Evolutionary conservation across 768 basidiomycete genomes (phyloP).

Genomic region (Trametes punicea): DNA sequence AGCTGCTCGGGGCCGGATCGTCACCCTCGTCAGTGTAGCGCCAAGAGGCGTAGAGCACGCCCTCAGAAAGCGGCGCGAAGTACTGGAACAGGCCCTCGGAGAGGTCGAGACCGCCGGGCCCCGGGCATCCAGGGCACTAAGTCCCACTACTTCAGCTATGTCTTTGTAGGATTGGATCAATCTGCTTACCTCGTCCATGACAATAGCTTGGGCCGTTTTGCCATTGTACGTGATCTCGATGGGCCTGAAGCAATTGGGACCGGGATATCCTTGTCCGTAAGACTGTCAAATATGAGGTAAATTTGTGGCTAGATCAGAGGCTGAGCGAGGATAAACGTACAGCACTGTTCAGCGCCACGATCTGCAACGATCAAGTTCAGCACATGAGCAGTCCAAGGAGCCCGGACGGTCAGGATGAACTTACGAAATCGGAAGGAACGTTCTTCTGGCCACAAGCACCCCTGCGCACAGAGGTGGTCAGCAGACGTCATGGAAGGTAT

Average conservation of each 20-base stretch:
- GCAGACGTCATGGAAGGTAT: neutral
- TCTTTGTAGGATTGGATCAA: neutral
- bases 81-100: slow-evolving; percentile 60
- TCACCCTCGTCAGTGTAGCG: slow-evolving; percentile 42
- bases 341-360: slow-evolving; percentile 36
- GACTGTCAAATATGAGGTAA: slow-evolving; percentile 32
- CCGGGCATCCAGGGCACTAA: slow-evolving; percentile 67
- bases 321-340: slow-evolving; percentile 27
- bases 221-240: slow-evolving; percentile 64
- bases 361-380: slow-evolving; percentile 22
- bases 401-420: slow-evolving; percentile 6
- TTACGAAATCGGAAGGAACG: slow-evolving; percentile 32
- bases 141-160: neutral
- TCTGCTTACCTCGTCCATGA: slow-evolving; percentile 57
- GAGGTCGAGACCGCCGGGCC: slow-evolving; percentile 61
- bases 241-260: slow-evolving; percentile 56
- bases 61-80: slow-evolving; percentile 48
- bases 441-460: slow-evolving; percentile 35
- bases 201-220: slow-evolving; percentile 51
- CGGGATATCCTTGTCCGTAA: slow-evolving; percentile 60
- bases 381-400: neutral
- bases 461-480: no score
- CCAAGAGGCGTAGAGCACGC: slow-evolving; percentile 65
- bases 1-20: slow-evolving; percentile 18
- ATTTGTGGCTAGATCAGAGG: neutral